Conservation (phyloP, 2,329 filamentous ascomycete genomes). For the Epichloe aotearoae region DNA sequence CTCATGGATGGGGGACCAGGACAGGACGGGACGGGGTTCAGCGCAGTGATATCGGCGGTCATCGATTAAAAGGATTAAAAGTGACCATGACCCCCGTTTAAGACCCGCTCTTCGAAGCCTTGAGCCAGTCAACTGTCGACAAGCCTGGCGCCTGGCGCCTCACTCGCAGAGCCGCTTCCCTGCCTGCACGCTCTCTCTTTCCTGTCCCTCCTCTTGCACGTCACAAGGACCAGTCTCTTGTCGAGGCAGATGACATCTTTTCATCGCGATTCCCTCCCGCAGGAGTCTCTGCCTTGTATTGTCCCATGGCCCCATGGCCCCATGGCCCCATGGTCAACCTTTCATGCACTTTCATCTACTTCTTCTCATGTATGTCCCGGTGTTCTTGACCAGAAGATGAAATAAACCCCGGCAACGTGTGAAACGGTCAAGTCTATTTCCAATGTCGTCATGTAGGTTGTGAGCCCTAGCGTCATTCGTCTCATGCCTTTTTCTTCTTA, state of each 20-base stretch:
- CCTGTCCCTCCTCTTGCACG: not conserved
- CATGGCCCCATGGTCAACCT: no score
- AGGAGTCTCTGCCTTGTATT: not conserved
- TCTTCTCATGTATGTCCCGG: no score
- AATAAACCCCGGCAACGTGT: no score
- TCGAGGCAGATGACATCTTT: not conserved
- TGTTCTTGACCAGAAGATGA: no score
- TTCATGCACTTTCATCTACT: no score
- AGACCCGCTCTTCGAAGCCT: not conserved
- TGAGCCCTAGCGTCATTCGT: constrained; percentile 5
- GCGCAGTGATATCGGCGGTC: no score
- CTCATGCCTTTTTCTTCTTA: not conserved
- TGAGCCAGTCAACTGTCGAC: not conserved
- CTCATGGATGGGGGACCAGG: no score
- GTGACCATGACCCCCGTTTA: not conserved
- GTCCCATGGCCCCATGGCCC: no score
- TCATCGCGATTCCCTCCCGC: not conserved
- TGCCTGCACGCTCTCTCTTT: not conserved
- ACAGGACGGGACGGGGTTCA: no score
- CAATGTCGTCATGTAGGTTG: not conserved
- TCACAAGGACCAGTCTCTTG: not conserved
- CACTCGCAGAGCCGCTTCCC: no score
- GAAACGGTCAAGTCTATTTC: not conserved
- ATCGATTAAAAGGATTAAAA: not conserved
- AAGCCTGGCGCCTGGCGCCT: no score